Conservation (phyloP, 768 basidiomycete species). For the Boletellus ananiceps region DNA sequence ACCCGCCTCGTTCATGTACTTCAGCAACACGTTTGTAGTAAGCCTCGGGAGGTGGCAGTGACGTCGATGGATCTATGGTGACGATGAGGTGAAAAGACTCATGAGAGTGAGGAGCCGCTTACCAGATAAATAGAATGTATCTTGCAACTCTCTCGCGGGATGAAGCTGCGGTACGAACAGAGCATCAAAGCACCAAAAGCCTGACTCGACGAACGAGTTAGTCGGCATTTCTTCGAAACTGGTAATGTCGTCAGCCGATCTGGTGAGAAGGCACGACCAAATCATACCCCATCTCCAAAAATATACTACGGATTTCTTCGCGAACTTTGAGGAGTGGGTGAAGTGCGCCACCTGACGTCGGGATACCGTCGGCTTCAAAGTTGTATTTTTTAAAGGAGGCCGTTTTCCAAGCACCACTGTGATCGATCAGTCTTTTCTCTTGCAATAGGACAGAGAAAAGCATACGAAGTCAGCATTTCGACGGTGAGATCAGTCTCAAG, state of each 20-base stretch:
- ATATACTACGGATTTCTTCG: constrained; percentile 96
- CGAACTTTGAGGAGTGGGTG: constrained; percentile 97
- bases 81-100: constrained; percentile 1
- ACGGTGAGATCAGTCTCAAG: constrained; percentile 94
- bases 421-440: not conserved
- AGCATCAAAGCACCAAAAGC: constrained; percentile 99
- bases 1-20: constrained; percentile 83
- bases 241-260: constrained; percentile 4
- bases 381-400: constrained; percentile 97
- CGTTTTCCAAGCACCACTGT: constrained; percentile 90
- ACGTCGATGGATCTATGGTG: constrained; percentile 67
- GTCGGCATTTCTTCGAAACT: constrained; percentile 99
- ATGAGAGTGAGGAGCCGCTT: constrained; percentile 8
- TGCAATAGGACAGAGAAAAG: not conserved
- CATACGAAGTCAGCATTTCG: constrained; percentile 91
- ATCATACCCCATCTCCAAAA: constrained; percentile 96
- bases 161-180: constrained; percentile 99
- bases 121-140: constrained; percentile 98
- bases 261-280: not conserved
- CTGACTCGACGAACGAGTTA: constrained; percentile 90
- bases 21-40: constrained; percentile 84
- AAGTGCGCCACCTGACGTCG: constrained; percentile 84
- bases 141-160: constrained; percentile 95
- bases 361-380: constrained; percentile 93
- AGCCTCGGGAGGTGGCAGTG: constrained; percentile 69